These are phyloP conservation scores for Podaxis sp. DNA, from an alignment of 768 basidiomycete genomes.

Conservation along the genomic window DNA sequence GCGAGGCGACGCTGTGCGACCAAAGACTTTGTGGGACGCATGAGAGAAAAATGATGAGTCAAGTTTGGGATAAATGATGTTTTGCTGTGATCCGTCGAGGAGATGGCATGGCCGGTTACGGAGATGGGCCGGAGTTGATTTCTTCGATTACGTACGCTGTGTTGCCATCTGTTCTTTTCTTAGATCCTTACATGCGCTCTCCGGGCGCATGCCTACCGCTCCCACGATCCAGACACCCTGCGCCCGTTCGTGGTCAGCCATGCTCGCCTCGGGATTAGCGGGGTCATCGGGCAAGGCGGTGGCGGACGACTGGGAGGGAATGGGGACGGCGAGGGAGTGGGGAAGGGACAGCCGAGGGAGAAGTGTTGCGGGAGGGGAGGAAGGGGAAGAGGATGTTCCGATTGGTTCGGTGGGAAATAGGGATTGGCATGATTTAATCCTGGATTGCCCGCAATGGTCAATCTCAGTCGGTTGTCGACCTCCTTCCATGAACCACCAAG, in stretches of 20 bases:
- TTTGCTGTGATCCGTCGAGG: conserved; percentile 5
- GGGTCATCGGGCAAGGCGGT: neutral
- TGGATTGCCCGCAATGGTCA: conserved; percentile 69
- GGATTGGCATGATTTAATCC: conserved; percentile 48
- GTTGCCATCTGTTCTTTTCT: conserved; percentile 52
- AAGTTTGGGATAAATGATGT: neutral
- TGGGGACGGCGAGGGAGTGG: neutral
- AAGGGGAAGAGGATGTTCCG: conserved; percentile 50
- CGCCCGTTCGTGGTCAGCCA: conserved; percentile 1
- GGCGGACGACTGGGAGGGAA: neutral
- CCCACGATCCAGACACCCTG: conserved; percentile 46
- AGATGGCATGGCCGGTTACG: conserved; percentile 13
- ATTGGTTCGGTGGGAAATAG: conserved; percentile 65
- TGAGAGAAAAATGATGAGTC: neutral
- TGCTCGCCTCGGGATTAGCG: neutral
- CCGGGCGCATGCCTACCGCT: conserved; percentile 48
- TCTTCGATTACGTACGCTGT: conserved; percentile 43
- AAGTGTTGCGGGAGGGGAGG: conserved; percentile 14
- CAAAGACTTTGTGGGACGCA: conserved; percentile 24
- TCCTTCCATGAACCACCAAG: conserved; percentile 56
- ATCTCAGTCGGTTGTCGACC: conserved; percentile 50
- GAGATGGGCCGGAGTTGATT: conserved; percentile 18
- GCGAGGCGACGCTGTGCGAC: conserved; percentile 27
- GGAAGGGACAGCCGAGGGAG: neutral
- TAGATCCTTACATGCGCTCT: conserved; percentile 45